Percentiles rank a stretch among this genome's conserved stretches.
Evolutionary conservation across 805 yeast species (phyloP).

Genomic region (Aciculoconidium aculeatum): DNA sequence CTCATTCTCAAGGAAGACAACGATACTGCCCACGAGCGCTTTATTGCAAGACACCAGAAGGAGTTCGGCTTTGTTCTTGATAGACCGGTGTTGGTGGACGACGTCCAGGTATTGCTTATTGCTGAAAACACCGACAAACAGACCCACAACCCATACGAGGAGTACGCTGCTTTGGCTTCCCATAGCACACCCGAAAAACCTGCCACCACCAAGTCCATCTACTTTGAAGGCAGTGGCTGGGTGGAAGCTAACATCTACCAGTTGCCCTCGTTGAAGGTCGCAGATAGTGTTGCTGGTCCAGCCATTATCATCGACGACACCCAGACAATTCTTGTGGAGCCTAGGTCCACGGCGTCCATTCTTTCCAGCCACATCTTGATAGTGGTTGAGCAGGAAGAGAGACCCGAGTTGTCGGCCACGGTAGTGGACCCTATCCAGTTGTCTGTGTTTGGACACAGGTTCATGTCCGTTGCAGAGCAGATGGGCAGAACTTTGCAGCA

Average conservation of each 20-base stretch:
- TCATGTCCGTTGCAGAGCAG: conserved; percentile 62
- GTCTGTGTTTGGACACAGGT: conserved; percentile 37
- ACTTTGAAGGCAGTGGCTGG: conserved; percentile 45
- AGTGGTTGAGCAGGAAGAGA: conserved; percentile 15
- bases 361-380: conserved; percentile 21
- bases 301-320: conserved; percentile 30
- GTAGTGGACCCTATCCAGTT: conserved; percentile 33
- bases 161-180: conserved; percentile 6
- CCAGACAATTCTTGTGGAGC: conserved; percentile 27
- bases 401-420: conserved; percentile 18
- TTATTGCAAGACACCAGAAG: conserved; percentile 23
- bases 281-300: conserved; percentile 21
- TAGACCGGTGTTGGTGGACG: conserved; percentile 31
- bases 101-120: conserved; percentile 25
- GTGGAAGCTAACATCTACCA: conserved; percentile 32
- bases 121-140: conserved; percentile 11
- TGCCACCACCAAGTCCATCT: conserved; percentile 28
- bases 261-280: conserved; percentile 18
- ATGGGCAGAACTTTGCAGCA: conserved; percentile 42
- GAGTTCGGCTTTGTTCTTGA: conserved; percentile 36
- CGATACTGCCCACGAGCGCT: conserved; percentile 15
- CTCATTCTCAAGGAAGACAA: conserved; percentile 46
- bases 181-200: background rate
- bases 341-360: conserved; percentile 24
- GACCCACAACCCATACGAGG: conserved; percentile 14